Percentiles rank a stretch among this genome's conserved stretches.
Evolutionary conservation across 345 rosid genomes (phyloP).

Genomic region (Populus ilicifolia): DNA sequence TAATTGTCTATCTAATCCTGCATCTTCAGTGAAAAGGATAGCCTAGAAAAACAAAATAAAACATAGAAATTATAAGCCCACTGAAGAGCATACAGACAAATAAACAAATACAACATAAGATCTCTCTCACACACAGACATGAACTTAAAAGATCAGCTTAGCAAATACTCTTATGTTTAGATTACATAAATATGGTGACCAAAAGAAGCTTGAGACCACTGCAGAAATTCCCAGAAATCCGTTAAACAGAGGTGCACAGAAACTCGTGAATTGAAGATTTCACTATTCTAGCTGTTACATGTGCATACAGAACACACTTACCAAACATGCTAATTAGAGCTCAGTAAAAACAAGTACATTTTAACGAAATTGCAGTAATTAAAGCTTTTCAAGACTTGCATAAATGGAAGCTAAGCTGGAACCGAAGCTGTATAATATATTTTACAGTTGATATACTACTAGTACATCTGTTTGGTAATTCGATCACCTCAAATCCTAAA

Average conservation of each 20-base stretch:
- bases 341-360: not conserved
- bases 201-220: not conserved
- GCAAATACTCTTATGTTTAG: not conserved
- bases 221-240: not conserved
- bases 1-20: not conserved
- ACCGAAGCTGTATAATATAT: not conserved
- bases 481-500: not conserved
- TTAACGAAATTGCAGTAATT: not conserved
- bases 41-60: not conserved
- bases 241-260: not conserved
- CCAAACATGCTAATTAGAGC: not conserved
- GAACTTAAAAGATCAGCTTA: not conserved
- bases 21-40: not conserved
- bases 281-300: not conserved
- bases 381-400: not conserved
- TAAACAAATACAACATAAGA: not conserved
- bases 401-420: not conserved
- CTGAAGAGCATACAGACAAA: not conserved
- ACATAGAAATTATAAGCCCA: not conserved
- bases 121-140: not conserved
- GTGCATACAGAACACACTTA: not conserved
- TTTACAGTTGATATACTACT: not conserved
- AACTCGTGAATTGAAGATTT: not conserved
- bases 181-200: not conserved
- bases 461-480: not conserved